Evolutionary conservation across 2,329 filamentous ascomycete species (phyloP).

Genomic region (Botrytis aclada): DNA sequence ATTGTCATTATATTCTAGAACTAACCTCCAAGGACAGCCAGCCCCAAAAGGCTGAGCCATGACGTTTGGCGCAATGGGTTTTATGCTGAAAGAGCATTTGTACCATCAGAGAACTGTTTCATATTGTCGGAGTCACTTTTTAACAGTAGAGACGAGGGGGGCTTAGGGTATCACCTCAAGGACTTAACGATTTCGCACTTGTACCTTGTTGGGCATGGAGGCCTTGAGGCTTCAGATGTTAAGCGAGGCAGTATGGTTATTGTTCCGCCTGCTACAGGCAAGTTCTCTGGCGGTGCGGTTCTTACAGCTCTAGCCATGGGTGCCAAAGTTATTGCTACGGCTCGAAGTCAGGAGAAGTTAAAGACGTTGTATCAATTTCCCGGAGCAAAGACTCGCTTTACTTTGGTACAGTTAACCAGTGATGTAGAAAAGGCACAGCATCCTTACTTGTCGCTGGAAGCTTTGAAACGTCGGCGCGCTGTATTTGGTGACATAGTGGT

Average conservation of each 20-base stretch:
- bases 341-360: conserved; percentile 42
- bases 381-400: conserved; percentile 33
- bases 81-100: conserved; percentile 39
- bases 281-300: conserved; percentile 45
- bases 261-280: conserved; percentile 46
- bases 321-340: conserved; percentile 49
- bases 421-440: conserved; percentile 33
- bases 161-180: conserved; percentile 23
- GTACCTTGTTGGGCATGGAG: conserved; percentile 44
- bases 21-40: no score
- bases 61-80: conserved; percentile 39
- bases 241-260: conserved; percentile 46
- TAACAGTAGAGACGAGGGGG: conserved; percentile 8
- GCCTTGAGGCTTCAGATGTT: conserved; percentile 44
- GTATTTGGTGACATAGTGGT: conserved; percentile 5
- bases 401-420: conserved; percentile 44
- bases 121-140: conserved; percentile 38
- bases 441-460: no score
- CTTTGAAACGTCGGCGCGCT: neutral
- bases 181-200: neutral
- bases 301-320: conserved; percentile 47
- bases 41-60: conserved; percentile 31
- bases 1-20: no score
- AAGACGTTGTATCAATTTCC: conserved; percentile 35
- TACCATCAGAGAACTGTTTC: conserved; percentile 40